Evolutionary conservation across 257 asterid species (phyloP), one percentile per base, ranked within the genome.

Genomic region (Solanum chilense): DNA sequence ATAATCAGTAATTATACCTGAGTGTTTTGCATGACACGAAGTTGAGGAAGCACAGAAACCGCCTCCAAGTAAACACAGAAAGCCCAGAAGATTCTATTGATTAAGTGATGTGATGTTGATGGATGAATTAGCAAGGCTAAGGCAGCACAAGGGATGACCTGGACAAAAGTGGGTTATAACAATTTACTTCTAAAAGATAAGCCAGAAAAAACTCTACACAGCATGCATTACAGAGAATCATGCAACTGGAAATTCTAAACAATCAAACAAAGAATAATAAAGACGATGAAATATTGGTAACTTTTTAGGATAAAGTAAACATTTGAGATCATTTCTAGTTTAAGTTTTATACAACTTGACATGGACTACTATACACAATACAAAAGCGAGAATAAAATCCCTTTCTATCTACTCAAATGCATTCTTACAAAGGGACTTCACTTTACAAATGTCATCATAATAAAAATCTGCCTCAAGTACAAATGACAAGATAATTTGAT

Each of bases 41-140:
- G 88, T 68, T 92, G 94, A 87, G 94, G 94, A 37, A 92, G 83
- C 69, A 92, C 93, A 87, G 92, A 92, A 52, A 92, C 94, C 47
- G 93, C 93, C 89, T 92, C 94, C 71, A 92, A 88, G 86, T 88
- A 92, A 18, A 92, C 93, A 87, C 93, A 89, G 84, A 92, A 92
- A 15, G 92, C 94, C 94, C 94, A 90, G 29, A 88, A 87, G 83
- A 92, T 84, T 84, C 92, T 87, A 62, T 92, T 90, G 47, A 90
- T n/a, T 29, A 87, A 64, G 85, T 89, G 86, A 87, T 92, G 94
- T 45, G 94, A 89, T 20, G 94, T 92, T 35, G 93, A 86, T 83
- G 94, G 94, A 78, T 90, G 92, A 87, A 92, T 88, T 70, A 92
- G 47, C 41, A 88, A 44, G 73, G 93, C 94, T 86, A 92, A 89